Conservation (phyloP, 345 rosid genomes). For the Anastatica hierochuntica region DNA sequence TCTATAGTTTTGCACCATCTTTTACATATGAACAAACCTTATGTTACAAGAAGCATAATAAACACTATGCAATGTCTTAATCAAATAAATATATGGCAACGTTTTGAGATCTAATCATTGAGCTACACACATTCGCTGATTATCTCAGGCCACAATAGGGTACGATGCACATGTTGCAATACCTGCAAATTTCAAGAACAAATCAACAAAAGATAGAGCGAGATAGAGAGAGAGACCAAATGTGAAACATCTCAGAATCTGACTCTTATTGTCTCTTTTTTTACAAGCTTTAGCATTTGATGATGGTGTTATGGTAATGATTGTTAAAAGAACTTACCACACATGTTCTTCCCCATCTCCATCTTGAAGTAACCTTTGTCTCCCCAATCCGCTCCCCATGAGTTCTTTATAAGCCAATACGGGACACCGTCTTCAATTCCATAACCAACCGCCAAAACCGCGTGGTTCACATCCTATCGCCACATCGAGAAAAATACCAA, state of each 20-base stretch:
- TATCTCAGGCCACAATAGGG: conserved; percentile 53
- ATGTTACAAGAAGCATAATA: conserved; percentile 17
- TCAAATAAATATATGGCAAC: conserved; percentile 6
- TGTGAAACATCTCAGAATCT: not conserved
- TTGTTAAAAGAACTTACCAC: conserved; percentile 50
- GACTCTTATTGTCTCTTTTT: not conserved
- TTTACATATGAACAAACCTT: conserved; percentile 16
- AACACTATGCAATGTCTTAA: conserved; percentile 7
- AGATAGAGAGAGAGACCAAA: not conserved
- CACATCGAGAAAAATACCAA: not conserved
- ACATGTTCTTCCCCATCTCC: conserved; percentile 93
- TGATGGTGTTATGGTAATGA: not conserved
- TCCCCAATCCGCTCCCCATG: conserved; percentile 84
- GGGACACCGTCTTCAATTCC: conserved; percentile 76
- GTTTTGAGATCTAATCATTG: not conserved
- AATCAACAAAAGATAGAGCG: not conserved
- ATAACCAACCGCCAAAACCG: conserved; percentile 89
- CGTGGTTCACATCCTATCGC: conserved; percentile 91
- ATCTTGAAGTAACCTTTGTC: conserved; percentile 86
- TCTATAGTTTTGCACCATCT: too few relatives aligned
- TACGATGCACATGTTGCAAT: conserved; percentile 90
- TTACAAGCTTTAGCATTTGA: not conserved
- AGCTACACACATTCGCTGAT: conserved; percentile 5
- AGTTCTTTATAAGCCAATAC: conserved; percentile 90
- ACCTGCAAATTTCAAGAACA: conserved; percentile 39